Evolutionary conservation across 2,329 filamentous ascomycete species (phyloP), one percentile per base, ranked within the genome.

Genomic region (Aspergillus sclerotialis): DNA sequence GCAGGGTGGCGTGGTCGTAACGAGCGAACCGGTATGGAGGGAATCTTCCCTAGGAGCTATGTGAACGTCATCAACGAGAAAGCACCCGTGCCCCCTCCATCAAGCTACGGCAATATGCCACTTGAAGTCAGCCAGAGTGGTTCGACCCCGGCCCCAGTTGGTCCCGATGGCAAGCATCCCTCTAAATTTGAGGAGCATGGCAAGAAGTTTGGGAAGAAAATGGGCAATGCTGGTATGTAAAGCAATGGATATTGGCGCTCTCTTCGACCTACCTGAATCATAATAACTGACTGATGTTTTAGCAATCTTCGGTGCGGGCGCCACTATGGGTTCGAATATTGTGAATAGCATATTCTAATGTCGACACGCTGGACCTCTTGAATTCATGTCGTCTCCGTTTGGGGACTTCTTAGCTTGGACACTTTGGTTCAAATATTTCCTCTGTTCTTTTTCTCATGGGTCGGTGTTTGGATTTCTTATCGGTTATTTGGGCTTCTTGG

Each of bases 191-290:
- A 78, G 43, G 73, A 86, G 62, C 76, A 80, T 36, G 88, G 86
- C 36, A 94, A 94, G 79, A 95, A 95, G 68, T 84, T 95, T 63
- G 89, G 90, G 47, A 94, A 93, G 77, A 96, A 95, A 72, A 61
- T 90, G 54, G 90, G 90, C 21, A 81, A 82, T 58, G 78, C 78
- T 36, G 65, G 67, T 63, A 63, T 36, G 61, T 61, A 42, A 25
- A 13, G 7, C 6, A 17, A 30, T 32, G 16, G 18, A 13, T 23
- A 13, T 15, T 30, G 14, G 17, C 21, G n/a, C n/a, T n/a, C n/a
- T n/a, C n/a, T n/a, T n/a, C n/a, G n/a, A n/a, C n/a, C n/a, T n/a
- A n/a, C n/a, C n/a, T n/a, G n/a, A n/a, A n/a, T n/a, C n/a, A n/a
- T n/a, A n/a, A 30, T 32, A 26, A 7, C 16, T 18, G 29, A 15